Base-by-base conservation (phyloP, 106 monocot species). In the Acorus calamus region DNA sequence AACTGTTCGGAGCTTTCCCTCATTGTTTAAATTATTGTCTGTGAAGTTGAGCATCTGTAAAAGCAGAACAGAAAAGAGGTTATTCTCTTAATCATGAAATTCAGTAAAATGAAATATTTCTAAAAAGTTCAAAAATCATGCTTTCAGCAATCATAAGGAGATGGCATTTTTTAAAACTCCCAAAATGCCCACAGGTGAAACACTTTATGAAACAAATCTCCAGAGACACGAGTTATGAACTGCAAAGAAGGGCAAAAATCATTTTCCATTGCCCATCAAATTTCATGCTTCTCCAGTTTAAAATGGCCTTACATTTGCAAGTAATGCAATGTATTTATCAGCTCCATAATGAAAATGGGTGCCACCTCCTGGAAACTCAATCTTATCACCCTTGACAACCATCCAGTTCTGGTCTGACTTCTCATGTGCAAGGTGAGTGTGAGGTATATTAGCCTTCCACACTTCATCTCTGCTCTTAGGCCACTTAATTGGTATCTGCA, bases 351-450 rank as follows among this genome's bases (percentile, higher is more conserved):
- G 92, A 67, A 92, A 92, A 71, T 92, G 92, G 11, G 92, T 92
- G 6, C 92, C 92, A 46, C 92, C 92, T 6, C 92, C 92, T 43
- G 92, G 92, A 75, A 92, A 87, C 42, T 73, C 69, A 69, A 92
- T 81, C 60, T 92, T 92, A 49, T 92, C 88, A 8, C 92, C 88
- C 59, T 78, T 76, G 28, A 79, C 92, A 81, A 92, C 64, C 92
- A 92, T 92, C 92, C 92, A 92, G 57, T 85, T 88, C 53, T 92
- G 92, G 68, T 92, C 92, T 52, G 92, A 92, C 63, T 92, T 92
- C 63, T 87, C 92, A 46, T 84, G 74, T 41, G 92, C 92, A 66
- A 88, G 87, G 70, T 88, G 88, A 10, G 92, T 88, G 57, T 92
- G 92, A 4, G 92, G 92, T 59, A 88, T 92, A 67, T 92, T 92